Percentiles rank a stretch among this genome's conserved stretches.
Evolutionary conservation across 2,329 filamentous ascomycete species (phyloP).

Genomic region (Apiospora saccharicola): DNA sequence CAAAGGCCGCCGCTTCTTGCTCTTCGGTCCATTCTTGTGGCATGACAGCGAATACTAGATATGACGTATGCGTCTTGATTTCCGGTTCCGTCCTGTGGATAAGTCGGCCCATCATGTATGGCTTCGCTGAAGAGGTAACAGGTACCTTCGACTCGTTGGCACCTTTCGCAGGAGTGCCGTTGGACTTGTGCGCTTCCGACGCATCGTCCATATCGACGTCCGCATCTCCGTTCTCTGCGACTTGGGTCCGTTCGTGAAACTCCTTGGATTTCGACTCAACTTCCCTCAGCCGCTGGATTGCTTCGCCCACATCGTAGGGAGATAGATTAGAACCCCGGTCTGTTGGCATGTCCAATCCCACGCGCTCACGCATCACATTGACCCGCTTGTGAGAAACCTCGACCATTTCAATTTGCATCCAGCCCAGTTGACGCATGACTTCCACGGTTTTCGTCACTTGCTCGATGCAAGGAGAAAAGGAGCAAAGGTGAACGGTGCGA

Average conservation of each 20-base stretch:
- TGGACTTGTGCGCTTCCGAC: constrained; percentile 39
- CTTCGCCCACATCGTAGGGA: constrained; percentile 80
- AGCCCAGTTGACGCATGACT: constrained; percentile 79
- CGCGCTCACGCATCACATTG: constrained; percentile 81
- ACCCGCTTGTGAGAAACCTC: constrained; percentile 83
- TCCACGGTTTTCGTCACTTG: constrained; percentile 90
- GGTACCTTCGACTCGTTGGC: constrained; percentile 35
- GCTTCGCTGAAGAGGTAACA: constrained; percentile 49
- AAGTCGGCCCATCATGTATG: constrained; percentile 79
- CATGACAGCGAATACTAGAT: constrained; percentile 89
- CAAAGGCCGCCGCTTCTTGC: constrained; percentile 74
- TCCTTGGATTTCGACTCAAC: constrained; percentile 74
- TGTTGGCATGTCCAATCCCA: constrained; percentile 70
- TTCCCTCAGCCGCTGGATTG: constrained; percentile 73
- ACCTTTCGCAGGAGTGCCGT: constrained; percentile 42
- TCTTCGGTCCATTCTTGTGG: constrained; percentile 86
- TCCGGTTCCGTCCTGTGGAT: constrained; percentile 86
- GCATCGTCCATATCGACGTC: constrained; percentile 52
- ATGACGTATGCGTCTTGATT: constrained; percentile 96
- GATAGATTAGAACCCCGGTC: constrained; percentile 76
- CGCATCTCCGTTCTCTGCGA: constrained; percentile 39
- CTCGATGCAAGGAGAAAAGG: constrained; percentile 96
- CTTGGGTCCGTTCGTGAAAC: constrained; percentile 58
- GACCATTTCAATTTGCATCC: constrained; percentile 93
- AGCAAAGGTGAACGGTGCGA: constrained; percentile 82